Evolutionary conservation across 1,284 basidiomycete genomes (phyloP).

Genomic region (Sporisorium iseilematis-ciliati): DNA sequence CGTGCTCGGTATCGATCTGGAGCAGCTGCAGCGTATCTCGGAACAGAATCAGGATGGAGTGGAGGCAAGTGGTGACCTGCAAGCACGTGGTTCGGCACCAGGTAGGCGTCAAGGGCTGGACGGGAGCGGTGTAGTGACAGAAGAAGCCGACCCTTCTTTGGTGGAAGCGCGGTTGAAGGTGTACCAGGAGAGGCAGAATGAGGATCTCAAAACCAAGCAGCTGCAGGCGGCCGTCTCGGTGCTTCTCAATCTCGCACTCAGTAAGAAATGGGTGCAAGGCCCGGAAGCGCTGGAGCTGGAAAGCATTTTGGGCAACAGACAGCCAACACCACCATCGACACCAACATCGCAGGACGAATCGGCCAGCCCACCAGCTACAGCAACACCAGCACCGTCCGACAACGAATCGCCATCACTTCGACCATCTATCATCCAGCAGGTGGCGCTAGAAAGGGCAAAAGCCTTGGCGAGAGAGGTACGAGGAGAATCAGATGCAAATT

Average conservation of each 20-base stretch:
- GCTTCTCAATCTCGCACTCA: slow-evolving; percentile 55
- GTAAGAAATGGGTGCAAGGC: slow-evolving; percentile 56
- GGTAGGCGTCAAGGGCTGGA: background rate
- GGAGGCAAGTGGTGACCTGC: background rate
- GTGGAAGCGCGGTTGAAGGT: slow-evolving; percentile 35
- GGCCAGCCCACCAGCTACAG: background rate
- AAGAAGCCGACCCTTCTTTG: slow-evolving; percentile 46
- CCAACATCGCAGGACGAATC: background rate
- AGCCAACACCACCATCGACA: background rate
- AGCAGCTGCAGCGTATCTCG: slow-evolving; percentile 27
- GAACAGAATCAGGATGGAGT: slow-evolving; percentile 15
- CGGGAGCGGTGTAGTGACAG: slow-evolving; percentile 23
- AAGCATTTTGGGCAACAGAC: slow-evolving; percentile 40
- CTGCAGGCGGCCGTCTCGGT: slow-evolving; percentile 55
- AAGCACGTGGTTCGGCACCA: background rate
- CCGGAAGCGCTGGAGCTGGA: slow-evolving; percentile 56
- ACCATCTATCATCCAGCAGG: slow-evolving; percentile 44
- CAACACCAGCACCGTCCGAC: background rate
- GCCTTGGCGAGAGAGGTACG: slow-evolving; percentile 41
- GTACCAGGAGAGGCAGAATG: slow-evolving; percentile 28
- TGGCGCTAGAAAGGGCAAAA: slow-evolving; percentile 42
- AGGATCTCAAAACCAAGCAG: slow-evolving; percentile 43
- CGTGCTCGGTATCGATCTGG: slow-evolving; percentile 44
- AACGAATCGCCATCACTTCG: slow-evolving; percentile 6
- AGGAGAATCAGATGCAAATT: slow-evolving; percentile 9